Percentiles rank a stretch among this genome's conserved stretches.
These are phyloP conservation scores for Venturia asperata DNA, from an alignment of 2,329 filamentous ascomycete genomes.

Conservation along the genomic window DNA sequence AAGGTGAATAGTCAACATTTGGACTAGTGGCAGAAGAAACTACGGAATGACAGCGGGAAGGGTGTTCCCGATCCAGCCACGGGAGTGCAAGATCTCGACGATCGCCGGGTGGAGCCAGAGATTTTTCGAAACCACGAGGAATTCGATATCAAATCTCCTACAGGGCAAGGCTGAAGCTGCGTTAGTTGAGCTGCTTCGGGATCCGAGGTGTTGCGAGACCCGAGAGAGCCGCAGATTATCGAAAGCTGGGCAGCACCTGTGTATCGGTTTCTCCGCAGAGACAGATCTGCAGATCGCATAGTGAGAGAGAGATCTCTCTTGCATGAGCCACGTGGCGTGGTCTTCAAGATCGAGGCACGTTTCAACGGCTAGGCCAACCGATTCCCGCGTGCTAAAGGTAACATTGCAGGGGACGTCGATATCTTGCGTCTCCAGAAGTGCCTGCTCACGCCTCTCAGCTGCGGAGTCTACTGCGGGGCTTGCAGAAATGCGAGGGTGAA, in stretches of 20 bases:
- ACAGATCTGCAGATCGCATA: constrained; percentile 2
- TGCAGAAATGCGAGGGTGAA: not conserved
- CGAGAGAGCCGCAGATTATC: not conserved
- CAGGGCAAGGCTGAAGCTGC: constrained; percentile 8
- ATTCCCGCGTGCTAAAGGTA: not conserved
- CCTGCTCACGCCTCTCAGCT: not conserved
- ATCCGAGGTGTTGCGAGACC: not conserved
- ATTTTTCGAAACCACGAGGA: not conserved
- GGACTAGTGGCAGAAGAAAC: constrained; percentile 1
- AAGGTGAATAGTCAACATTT: not conserved
- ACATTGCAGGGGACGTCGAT: not conserved
- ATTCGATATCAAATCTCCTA: not conserved
- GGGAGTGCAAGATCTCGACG: constrained; percentile 3
- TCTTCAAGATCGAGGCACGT: constrained; percentile 4
- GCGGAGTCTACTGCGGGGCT: not conserved
- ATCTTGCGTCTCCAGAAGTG: not conserved
- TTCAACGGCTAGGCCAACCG: constrained; percentile 8
- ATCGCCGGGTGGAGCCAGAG: constrained; percentile 2
- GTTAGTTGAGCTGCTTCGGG: not conserved
- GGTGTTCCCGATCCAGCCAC: constrained; percentile 5
- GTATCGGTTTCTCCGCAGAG: not conserved
- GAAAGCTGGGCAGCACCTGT: not conserved
- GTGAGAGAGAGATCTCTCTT: constrained; percentile 1
- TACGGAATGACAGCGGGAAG: constrained; percentile 10
- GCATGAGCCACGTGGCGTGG: constrained; percentile 7